These are phyloP conservation scores for Thalassiosira hispida DNA, from an alignment of 352 stramenopile species.

Conservation along the genomic window DNA sequence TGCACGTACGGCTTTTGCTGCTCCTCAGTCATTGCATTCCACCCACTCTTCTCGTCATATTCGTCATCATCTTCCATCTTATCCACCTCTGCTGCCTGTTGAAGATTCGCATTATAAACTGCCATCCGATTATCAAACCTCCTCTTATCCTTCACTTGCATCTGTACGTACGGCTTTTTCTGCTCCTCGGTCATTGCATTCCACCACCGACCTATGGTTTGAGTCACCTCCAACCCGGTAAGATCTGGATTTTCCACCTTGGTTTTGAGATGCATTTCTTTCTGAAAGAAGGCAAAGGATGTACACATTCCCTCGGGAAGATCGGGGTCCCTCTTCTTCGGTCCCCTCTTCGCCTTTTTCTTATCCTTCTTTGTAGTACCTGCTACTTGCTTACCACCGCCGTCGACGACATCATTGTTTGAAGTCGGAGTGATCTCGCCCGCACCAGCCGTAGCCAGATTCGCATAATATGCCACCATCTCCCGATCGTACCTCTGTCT, in stretches of 20 bases:
- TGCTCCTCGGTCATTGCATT: constrained; percentile 73
- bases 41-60: too few species aligned
- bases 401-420: too few species aligned
- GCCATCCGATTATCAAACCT: constrained; percentile 85
- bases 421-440: too few species aligned
- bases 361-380: neutral
- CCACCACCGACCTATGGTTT: constrained; percentile 82
- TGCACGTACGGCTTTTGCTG: constrained; percentile 84
- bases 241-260: constrained; percentile 75
- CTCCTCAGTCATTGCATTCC: constrained; percentile 75
- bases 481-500: constrained; percentile 82
- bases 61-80: too few species aligned
- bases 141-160: constrained; percentile 82
- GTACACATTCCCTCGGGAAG: constrained; percentile 92
- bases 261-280: constrained; percentile 79
- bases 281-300: constrained; percentile 86
- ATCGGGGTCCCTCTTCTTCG: constrained; percentile 89
- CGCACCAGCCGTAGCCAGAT: too few species aligned
- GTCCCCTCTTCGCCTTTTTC: constrained; percentile 85
- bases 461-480: too few species aligned
- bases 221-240: constrained; percentile 83
- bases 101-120: constrained; percentile 63
- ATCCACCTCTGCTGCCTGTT: neutral
- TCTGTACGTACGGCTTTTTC: constrained; percentile 83
- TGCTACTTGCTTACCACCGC: neutral